phyloP scores from a whole-genome alignment of 2,329 filamentous ascomycete genomes.

The Colletotrichum sp. region DNA sequence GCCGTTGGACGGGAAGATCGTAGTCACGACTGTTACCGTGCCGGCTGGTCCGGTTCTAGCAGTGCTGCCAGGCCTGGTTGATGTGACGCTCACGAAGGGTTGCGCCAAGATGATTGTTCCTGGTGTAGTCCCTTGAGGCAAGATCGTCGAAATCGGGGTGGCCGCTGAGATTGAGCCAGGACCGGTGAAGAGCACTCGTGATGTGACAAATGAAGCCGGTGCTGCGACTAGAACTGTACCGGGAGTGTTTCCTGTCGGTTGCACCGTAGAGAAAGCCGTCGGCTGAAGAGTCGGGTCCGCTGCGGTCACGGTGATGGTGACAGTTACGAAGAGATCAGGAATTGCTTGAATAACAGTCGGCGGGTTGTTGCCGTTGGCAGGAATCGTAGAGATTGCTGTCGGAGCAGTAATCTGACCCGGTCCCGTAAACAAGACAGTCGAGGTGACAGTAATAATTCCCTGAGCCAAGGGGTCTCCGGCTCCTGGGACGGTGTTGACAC shows the following conservation, averaged over 20 bases:
- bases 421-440: not conserved
- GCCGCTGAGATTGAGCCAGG: not conserved
- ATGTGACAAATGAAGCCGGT: not conserved
- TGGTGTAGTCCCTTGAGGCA: not conserved
- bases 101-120: constrained; percentile 12
- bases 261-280: not conserved
- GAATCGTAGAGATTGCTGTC: not conserved
- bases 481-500: not conserved
- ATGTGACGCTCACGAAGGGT: not conserved
- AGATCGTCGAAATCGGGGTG: constrained; percentile 1
- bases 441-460: not conserved
- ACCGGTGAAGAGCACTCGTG: not conserved
- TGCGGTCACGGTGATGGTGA: not conserved
- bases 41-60: not conserved
- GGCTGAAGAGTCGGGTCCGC: not conserved
- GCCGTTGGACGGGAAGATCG: not conserved
- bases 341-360: not conserved
- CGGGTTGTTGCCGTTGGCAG: not conserved
- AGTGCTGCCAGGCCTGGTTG: not conserved
- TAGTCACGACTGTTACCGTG: not conserved
- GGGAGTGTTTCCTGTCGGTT: not conserved
- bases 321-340: not conserved
- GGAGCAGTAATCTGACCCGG: not conserved
- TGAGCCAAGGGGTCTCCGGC: not conserved
- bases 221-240: constrained; percentile 4